Conservation (phyloP, 2,329 filamentous ascomycete species). For the Aspergillus uvarum region DNA sequence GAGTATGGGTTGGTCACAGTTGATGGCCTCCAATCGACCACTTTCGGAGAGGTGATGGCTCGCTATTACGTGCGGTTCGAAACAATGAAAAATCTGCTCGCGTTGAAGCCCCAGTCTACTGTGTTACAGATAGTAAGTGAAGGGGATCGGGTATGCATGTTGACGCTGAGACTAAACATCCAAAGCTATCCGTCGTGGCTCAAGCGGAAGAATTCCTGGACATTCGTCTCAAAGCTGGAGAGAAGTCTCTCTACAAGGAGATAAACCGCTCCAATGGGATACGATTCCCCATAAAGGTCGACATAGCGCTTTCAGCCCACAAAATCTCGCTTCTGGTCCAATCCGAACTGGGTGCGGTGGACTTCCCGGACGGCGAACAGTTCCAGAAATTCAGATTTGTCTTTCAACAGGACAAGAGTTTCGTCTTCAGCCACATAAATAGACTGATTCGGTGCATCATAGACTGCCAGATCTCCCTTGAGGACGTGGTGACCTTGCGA, state of each 20-base stretch:
- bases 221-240: conserved; percentile 67
- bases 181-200: conserved; percentile 64
- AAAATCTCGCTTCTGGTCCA: conserved; percentile 80
- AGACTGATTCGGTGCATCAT: conserved; percentile 73
- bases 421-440: conserved; percentile 68
- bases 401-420: conserved; percentile 59
- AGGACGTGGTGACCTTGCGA: conserved; percentile 66
- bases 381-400: conserved; percentile 56
- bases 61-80: conserved; percentile 76
- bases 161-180: conserved; percentile 11
- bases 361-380: conserved; percentile 61
- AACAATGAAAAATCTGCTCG: conserved; percentile 72
- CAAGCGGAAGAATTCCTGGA: conserved; percentile 72
- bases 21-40: conserved; percentile 60
- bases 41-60: conserved; percentile 78
- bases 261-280: conserved; percentile 69
- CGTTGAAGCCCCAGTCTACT: conserved; percentile 59
- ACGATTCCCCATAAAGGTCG: conserved; percentile 68
- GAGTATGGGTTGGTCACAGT: conserved; percentile 58
- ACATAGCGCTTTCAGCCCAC: conserved; percentile 64
- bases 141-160: background rate
- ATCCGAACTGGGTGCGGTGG: conserved; percentile 66
- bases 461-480: conserved; percentile 64
- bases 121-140: conserved; percentile 64
- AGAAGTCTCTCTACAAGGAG: conserved; percentile 68